phyloP scores from a whole-genome alignment of 768 basidiomycete species.

The Mycena indigotica region DNA sequence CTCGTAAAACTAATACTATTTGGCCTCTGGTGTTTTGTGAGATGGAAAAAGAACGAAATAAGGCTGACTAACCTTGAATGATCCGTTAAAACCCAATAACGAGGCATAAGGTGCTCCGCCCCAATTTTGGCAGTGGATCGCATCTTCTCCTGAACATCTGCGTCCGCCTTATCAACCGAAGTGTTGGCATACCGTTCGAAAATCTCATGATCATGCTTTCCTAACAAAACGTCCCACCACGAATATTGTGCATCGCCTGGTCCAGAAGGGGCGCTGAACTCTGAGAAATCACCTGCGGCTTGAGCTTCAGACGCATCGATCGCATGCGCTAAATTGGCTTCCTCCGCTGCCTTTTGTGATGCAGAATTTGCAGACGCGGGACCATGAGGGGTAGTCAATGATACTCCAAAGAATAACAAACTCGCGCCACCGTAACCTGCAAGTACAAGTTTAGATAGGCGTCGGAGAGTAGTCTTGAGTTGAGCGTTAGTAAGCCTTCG shows the following conservation, averaged over 20 bases:
- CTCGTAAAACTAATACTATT: slow-evolving; percentile 75
- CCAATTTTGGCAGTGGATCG: slow-evolving; percentile 66
- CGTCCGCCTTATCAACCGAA: slow-evolving; percentile 30
- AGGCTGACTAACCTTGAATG: too few species aligned
- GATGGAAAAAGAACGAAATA: too few species aligned
- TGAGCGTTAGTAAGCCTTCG: slow-evolving; percentile 43
- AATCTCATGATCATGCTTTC: slow-evolving; percentile 81
- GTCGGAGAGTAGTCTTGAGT: slow-evolving; percentile 69
- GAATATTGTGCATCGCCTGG: slow-evolving; percentile 50
- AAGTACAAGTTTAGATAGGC: slow-evolving; percentile 80
- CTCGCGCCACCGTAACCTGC: slow-evolving; percentile 85
- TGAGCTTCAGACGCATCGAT: slow-evolving; percentile 75
- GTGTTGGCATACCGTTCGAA: slow-evolving; percentile 63
- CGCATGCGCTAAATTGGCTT: slow-evolving; percentile 62
- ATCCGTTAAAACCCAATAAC: slow-evolving; percentile 87
- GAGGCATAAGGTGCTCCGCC: slow-evolving; percentile 70
- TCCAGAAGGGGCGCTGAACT: slow-evolving; percentile 22
- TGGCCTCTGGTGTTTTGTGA: slow-evolving; percentile 66
- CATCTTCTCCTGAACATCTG: slow-evolving; percentile 45
- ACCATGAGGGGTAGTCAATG: slow-evolving; percentile 38
- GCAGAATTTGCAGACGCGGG: slow-evolving; percentile 31
- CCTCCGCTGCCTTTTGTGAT: slow-evolving; percentile 55
- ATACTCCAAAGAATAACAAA: slow-evolving; percentile 78
- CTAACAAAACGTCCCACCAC: slow-evolving; percentile 84
- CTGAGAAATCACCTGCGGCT: slow-evolving; percentile 46